These are phyloP conservation scores for Spathaspora arborariae DNA, from an alignment of 805 yeast genomes.

Conservation along the genomic window DNA sequence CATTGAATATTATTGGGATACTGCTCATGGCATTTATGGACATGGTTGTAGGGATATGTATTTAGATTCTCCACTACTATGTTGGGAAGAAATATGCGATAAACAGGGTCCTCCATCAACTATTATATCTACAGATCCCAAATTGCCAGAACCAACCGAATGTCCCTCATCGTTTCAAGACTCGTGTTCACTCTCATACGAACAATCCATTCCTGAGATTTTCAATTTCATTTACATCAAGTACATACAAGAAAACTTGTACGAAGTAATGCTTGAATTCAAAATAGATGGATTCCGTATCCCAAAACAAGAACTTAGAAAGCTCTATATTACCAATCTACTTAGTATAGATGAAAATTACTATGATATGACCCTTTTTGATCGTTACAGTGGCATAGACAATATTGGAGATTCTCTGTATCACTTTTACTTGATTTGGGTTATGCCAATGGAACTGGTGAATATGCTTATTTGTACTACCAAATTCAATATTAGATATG, in stretches of 20 bases:
- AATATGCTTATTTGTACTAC: background rate
- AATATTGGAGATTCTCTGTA: background rate
- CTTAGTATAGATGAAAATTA: background rate
- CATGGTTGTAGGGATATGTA: background rate
- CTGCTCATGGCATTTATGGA: background rate
- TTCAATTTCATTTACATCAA: background rate
- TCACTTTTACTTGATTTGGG: too few relatives aligned
- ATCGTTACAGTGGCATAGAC: background rate
- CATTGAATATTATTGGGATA: background rate
- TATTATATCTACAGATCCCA: background rate
- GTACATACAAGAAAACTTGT: background rate
- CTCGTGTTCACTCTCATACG: background rate
- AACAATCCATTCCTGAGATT: background rate
- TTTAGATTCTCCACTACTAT: background rate
- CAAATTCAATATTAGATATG: background rate
- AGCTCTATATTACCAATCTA: background rate
- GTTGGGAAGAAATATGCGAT: background rate
- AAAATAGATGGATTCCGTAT: background rate
- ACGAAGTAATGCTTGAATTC: background rate
- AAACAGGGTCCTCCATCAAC: background rate
- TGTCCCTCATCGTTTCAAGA: background rate
- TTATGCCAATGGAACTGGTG: background rate
- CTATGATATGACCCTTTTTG: background rate
- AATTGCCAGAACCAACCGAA: background rate
- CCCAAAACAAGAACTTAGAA: background rate